These are phyloP conservation scores for Lepraria neglecta DNA, from an alignment of 495 filamentous ascomycete genomes.

Conservation along the genomic window DNA sequence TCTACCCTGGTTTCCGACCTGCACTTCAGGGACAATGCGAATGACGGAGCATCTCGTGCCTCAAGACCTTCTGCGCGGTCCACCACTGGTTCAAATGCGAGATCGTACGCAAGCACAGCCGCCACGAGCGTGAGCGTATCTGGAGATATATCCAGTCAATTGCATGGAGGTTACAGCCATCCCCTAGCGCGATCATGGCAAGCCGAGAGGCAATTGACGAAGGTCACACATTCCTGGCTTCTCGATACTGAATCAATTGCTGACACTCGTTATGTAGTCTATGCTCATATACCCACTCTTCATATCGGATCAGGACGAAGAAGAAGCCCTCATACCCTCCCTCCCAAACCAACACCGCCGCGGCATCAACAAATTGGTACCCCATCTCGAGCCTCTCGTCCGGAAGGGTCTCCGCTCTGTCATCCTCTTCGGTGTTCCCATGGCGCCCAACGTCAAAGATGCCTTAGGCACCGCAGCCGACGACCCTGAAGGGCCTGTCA, in stretches of 20 bases:
- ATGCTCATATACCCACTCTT: constrained; percentile 98
- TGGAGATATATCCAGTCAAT: constrained; percentile 87
- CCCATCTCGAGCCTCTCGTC: constrained; percentile 79
- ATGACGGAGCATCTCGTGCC: constrained; percentile 37
- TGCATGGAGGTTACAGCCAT: constrained; percentile 92
- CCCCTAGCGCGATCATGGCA: constrained; percentile 90
- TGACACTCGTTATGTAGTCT: constrained; percentile 48
- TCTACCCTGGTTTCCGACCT: constrained; percentile 85
- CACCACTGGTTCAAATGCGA: constrained; percentile 40
- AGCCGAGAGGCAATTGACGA: constrained; percentile 92
- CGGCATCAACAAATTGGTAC: constrained; percentile 76
- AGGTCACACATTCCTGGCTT: constrained; percentile 47
- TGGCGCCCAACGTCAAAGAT: constrained; percentile 74
- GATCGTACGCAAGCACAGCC: constrained; percentile 80
- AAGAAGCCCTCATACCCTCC: constrained; percentile 83
- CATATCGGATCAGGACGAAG: constrained; percentile 87
- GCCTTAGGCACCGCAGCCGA: constrained; percentile 89
- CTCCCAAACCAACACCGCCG: constrained; percentile 82
- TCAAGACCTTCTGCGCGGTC: constrained; percentile 42
- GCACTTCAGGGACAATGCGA: constrained; percentile 58
- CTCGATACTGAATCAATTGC: background rate
- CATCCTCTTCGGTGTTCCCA: constrained; percentile 90
- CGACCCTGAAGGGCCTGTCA: constrained; percentile 86
- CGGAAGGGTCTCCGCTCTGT: constrained; percentile 84
- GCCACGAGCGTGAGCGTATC: constrained; percentile 92